These are phyloP conservation scores for Diaporthe velutina DNA, from an alignment of 2,329 filamentous ascomycete genomes.

Conservation along the genomic window DNA sequence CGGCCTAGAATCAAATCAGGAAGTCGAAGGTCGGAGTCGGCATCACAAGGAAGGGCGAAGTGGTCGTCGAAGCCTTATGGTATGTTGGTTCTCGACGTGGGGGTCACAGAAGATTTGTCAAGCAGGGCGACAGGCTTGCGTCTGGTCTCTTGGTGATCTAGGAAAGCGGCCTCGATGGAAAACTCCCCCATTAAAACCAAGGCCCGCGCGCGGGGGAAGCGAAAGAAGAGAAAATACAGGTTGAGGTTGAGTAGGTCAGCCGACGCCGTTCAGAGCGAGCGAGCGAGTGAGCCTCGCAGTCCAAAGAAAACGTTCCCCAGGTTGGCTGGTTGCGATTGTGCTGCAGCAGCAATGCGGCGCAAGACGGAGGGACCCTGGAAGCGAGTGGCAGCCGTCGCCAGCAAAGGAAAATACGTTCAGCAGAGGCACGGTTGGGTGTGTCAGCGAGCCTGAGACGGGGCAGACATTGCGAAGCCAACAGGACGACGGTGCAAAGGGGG, in stretches of 20 bases:
- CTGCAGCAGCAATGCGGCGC: slow-evolving; percentile 16
- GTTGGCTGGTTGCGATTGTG: not conserved
- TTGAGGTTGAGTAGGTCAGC: not conserved
- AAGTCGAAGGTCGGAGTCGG: not conserved
- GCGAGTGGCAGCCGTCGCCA: slow-evolving; percentile 28
- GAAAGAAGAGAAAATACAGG: not conserved
- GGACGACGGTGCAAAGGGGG: not conserved
- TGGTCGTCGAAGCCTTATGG: slow-evolving; percentile 8
- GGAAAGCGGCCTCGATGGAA: slow-evolving; percentile 16
- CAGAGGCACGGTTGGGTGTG: not conserved
- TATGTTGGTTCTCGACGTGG: slow-evolving; percentile 33
- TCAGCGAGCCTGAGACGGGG: slow-evolving; percentile 16
- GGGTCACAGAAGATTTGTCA: slow-evolving; percentile 12
- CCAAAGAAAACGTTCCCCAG: not conserved
- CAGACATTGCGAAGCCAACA: slow-evolving; percentile 13
- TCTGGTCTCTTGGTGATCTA: not conserved
- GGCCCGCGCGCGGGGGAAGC: not conserved
- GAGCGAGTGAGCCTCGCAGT: slow-evolving; percentile 7
- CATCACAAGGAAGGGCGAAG: slow-evolving; percentile 34
- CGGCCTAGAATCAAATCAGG: not conserved
- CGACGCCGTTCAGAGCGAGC: not conserved
- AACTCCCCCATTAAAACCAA: slow-evolving; percentile 14
- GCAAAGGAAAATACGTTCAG: not conserved
- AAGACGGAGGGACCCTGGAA: slow-evolving; percentile 17
- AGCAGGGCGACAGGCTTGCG: slow-evolving; percentile 10